Evolutionary conservation across 371 early-diverging fungal species (phyloP).

Genomic region (Rhizopus sp.): DNA sequence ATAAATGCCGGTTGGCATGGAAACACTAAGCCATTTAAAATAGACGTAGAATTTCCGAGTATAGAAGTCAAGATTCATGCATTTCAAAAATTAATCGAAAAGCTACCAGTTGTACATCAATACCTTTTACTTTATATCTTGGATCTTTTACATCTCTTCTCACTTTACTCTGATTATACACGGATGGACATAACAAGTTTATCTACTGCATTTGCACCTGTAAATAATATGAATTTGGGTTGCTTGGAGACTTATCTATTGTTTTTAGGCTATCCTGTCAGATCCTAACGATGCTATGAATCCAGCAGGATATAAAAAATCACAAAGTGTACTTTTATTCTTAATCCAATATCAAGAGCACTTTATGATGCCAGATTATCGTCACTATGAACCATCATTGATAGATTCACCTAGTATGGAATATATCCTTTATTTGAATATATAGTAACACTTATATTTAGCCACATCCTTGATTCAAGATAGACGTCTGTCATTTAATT

Average conservation of each 20-base stretch:
- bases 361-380: slow-evolving; percentile 26
- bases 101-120: slow-evolving; percentile 56
- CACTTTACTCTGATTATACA: slow-evolving; percentile 47
- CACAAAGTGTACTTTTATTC: slow-evolving; percentile 59
- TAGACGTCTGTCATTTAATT: background rate
- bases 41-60: slow-evolving; percentile 35
- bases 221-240: slow-evolving; percentile 14
- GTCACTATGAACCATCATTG: too few relatives aligned
- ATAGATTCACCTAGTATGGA: too few relatives aligned
- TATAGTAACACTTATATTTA: background rate
- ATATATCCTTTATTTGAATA: background rate
- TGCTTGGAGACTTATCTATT: background rate
- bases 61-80: slow-evolving; percentile 47
- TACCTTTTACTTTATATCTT: slow-evolving; percentile 61
- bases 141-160: slow-evolving; percentile 58
- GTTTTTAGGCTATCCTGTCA: slow-evolving; percentile 45
- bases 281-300: slow-evolving; percentile 59
- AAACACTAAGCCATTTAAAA: background rate
- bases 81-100: slow-evolving; percentile 54
- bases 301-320: slow-evolving; percentile 59
- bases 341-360: slow-evolving; percentile 50
- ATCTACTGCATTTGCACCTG: slow-evolving; percentile 67
- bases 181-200: slow-evolving; percentile 61
- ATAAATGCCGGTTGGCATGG: background rate
- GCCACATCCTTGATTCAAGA: background rate